Base-by-base conservation (phyloP, 2,329 filamentous ascomycete genomes). In the Fusarium cyanostomum region DNA sequence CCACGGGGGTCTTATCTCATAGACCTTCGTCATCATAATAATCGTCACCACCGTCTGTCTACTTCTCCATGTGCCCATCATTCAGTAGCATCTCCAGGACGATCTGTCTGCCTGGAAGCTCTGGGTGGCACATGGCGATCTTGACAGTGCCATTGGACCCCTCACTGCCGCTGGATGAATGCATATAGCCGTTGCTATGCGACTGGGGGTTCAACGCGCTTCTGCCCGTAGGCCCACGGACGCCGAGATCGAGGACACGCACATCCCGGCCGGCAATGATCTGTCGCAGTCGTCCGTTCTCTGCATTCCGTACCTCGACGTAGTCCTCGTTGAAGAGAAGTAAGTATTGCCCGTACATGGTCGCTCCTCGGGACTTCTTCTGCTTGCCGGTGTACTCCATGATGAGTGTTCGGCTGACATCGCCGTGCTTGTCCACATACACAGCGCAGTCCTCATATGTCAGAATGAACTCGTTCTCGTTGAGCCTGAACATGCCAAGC, bases 301-400 rank as follows among this genome's bases (percentile, higher is more conserved):
- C 92, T 15, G 95, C 95, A 71, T 99, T 98, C 52, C 95, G 87
- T 50, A 99, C 92, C 79, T 99, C 95, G 43, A 99, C 92, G 69
- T 98, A 99, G 76, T 98, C 94, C 18, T 92, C 90, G 75, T 97
- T 95, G 79, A 98, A 97, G 5, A 99, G 86, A 8, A 99, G 82
- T 5, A 99, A 85, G 75, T 97, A 98, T 56, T 93, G 90, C 1
- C 93, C 94, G 70, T 92, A 96, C 79, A 98, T 89, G 61, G 93
- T 95, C 2, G 94, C 94, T 11, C 88, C 87, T 62, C 90, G 89
- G 2, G 95, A 95, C 75, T 86, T 86, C 77, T 86, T 87, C 73
- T 86, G 84, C 71, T 90, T 94, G 67, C 95, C 95, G n/a, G 96
- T 95, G 75, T 98, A 99, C 74, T 98, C 93, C 93, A 99, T 97